These are phyloP conservation scores for Mangifera indica DNA, from an alignment of 345 rosid genomes.

Conservation along the genomic window DNA sequence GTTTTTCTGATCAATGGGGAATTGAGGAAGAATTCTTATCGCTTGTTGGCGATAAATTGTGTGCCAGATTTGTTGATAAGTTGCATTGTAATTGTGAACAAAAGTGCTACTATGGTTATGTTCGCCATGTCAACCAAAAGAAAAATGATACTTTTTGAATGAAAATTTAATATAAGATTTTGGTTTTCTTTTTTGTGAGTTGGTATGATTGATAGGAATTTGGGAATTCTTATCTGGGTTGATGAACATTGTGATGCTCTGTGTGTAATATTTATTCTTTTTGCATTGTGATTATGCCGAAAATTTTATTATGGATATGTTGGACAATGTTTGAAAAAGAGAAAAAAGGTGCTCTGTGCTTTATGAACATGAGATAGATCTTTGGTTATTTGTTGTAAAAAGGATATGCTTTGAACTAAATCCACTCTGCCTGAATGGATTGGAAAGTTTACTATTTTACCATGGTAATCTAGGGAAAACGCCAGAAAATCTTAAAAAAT, in stretches of 20 bases:
- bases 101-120: too few relatives aligned
- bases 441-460: not conserved
- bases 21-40: conserved; percentile 4
- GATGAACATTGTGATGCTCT: too few relatives aligned
- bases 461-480: not conserved
- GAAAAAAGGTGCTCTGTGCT: not conserved
- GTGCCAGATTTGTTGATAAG: not conserved
- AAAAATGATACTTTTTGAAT: too few relatives aligned
- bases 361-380: not conserved
- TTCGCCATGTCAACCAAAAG: too few relatives aligned
- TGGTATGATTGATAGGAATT: too few relatives aligned
- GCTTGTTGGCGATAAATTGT: not conserved
- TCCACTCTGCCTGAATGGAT: not conserved
- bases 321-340: not conserved
- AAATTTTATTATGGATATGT: not conserved
- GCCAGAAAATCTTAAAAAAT: not conserved
- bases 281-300: too few relatives aligned
- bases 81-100: not conserved
- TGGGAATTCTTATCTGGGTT: too few relatives aligned
- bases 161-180: too few relatives aligned
- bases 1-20: not conserved
- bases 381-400: not conserved
- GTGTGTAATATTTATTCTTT: not conserved
- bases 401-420: not conserved
- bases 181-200: too few relatives aligned